Percentiles rank a stretch among this genome's conserved stretches.
These are phyloP conservation scores for Amylocystis lapponica DNA, from an alignment of 768 basidiomycete genomes.

Conservation along the genomic window DNA sequence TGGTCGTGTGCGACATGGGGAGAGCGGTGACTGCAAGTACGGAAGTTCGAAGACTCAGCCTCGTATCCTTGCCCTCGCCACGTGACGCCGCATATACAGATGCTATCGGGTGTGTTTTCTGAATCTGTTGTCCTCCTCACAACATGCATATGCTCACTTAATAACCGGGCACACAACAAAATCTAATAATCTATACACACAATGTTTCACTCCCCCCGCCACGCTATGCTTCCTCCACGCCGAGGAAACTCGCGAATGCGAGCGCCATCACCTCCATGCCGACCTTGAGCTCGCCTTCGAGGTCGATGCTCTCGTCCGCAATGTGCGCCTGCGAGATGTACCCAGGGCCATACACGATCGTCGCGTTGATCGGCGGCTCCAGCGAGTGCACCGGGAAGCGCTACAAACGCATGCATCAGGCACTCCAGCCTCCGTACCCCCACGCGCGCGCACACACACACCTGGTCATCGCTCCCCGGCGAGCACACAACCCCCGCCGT, in stretches of 20 bases:
- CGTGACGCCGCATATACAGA: no score
- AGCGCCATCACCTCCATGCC: slow-evolving; percentile 6
- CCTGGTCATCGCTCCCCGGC: slow-evolving; percentile 6
- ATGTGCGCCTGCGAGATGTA: slow-evolving; percentile 1
- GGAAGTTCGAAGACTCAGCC: no score
- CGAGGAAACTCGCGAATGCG: slow-evolving; percentile 2
- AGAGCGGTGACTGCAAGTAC: no score
- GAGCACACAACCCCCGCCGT: slow-evolving; percentile 2
- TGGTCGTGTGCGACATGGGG: no score
- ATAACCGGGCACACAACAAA: no score
- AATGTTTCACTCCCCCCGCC: no score
- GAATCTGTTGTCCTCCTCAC: no score
- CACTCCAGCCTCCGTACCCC: not conserved
- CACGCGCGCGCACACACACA: not conserved
- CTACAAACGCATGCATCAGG: not conserved
- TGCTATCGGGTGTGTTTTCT: no score
- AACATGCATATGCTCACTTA: no score
- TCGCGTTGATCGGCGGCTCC: not conserved
- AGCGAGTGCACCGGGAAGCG: slow-evolving; percentile 3
- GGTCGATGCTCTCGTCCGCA: slow-evolving; percentile 5
- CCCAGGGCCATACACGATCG: slow-evolving; percentile 2
- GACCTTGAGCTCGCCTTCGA: slow-evolving; percentile 2
- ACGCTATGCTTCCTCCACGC: no score
- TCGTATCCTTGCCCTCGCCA: no score
- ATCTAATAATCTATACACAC: no score